These are phyloP conservation scores for Capsicum rhomboideum DNA, from an alignment of 257 asterid species.

Conservation along the genomic window DNA sequence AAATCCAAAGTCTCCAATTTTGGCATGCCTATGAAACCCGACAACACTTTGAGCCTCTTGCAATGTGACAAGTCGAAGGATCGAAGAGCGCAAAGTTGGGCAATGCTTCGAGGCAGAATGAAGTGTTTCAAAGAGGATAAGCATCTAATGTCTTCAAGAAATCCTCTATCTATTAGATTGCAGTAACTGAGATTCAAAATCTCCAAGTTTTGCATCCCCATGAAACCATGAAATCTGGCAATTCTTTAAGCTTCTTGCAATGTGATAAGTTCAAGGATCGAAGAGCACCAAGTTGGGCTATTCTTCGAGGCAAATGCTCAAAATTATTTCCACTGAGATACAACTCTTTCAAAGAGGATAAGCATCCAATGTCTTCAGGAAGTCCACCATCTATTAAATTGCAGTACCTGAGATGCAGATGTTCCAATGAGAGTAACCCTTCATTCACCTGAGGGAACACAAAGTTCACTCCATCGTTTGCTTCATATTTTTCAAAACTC, in stretches of 20 bases:
- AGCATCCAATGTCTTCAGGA: neutral
- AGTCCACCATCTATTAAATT: neutral
- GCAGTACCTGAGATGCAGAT: neutral
- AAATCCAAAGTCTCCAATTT: neutral
- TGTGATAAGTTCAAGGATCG: neutral
- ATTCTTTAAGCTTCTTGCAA: neutral
- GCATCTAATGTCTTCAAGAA: neutral
- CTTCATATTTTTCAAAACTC: accelerated
- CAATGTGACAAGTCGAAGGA: neutral
- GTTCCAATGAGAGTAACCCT: neutral
- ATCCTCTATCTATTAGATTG: neutral
- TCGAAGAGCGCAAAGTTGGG: neutral
- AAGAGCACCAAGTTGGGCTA: neutral
- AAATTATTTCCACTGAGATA: accelerated
- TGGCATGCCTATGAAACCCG: neutral
- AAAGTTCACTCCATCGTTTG: neutral
- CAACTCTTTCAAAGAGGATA: neutral
- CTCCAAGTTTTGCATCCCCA: no score
- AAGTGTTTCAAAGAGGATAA: neutral
- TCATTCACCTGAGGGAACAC: neutral
- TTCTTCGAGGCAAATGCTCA: neutral
- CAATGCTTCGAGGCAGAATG: neutral
- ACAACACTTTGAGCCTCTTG: neutral
- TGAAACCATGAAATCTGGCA: no score
- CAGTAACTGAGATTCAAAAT: neutral